Evolutionary conservation across 1,284 basidiomycete species (phyloP), one percentile per base, ranked within the genome.

Genomic region (Puccinia polysora): DNA sequence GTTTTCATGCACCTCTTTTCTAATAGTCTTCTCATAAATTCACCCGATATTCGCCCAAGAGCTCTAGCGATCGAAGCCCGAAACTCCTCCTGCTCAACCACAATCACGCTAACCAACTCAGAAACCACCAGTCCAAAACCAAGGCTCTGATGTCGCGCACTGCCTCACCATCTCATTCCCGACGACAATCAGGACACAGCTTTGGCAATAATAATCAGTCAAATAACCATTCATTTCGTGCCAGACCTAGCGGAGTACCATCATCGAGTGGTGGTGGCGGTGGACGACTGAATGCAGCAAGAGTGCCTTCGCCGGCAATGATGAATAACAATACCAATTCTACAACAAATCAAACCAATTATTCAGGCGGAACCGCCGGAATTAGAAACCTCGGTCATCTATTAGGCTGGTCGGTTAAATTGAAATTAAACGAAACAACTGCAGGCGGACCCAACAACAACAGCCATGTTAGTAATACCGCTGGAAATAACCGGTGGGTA

Each of bases 121-220:
- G n/a, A n/a, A n/a, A n/a, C n/a, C n/a, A n/a, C n/a, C n/a, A n/a
- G n/a, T n/a, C n/a, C n/a, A n/a, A n/a, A n/a, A n/a, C n/a, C n/a
- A n/a, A n/a, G n/a, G n/a, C n/a, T n/a, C n/a, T n/a, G n/a, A 71
- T 71, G 68, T 71, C 68, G 36, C 56, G 68, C 10, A 71, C 45
- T 38, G 58, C 45, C n/a, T 71, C 68, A 32, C 68, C 68, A 38
- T 71, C 68, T 18, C 68, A 71, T 43, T 43, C 68, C 14, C 68
- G 68, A 8, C 68, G 68, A 30, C 56, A 62, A 18, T 45, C 68
- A 38, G 47, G 56, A 23, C 28, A 71, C 36, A 71, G 56, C 52
- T 71, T 59, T 62, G 49, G 56, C 3, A 71, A 63, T 49, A 52
- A 59, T 18, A 69, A 60, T 34, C 63, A 65, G 47, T 71, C 68